Conservation (phyloP, 2,329 filamentous ascomycete species). For the Microdochium nivale region DNA sequence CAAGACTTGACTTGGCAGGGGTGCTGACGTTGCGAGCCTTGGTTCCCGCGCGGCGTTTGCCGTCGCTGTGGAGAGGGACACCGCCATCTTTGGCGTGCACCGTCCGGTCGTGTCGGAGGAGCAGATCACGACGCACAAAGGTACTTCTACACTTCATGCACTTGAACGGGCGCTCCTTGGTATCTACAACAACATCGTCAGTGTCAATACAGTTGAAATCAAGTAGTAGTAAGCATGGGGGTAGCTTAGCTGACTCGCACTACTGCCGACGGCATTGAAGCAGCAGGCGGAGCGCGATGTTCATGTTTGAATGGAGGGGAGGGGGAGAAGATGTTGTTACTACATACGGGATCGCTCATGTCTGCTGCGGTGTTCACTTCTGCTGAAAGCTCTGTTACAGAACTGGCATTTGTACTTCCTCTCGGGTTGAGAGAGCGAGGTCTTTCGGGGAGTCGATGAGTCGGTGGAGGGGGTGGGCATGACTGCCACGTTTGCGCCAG, state of each 20-base stretch:
- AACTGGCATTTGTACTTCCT: constrained; percentile 99
- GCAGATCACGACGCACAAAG: constrained; percentile 92
- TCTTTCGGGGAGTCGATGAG: constrained; percentile 67
- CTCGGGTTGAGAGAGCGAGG: constrained; percentile 65
- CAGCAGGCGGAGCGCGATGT: constrained; percentile 14
- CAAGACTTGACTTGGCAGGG: constrained; percentile 69
- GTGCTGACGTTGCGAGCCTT: constrained; percentile 56
- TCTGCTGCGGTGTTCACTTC: constrained; percentile 92
- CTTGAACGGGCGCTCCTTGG: constrained; percentile 97
- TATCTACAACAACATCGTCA: constrained; percentile 53
- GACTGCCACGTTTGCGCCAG: constrained; percentile 60
- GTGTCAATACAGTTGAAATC: constrained; percentile 2
- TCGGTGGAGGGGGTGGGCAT: constrained; percentile 50
- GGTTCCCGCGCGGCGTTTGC: constrained; percentile 70
- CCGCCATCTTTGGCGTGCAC: constrained; percentile 98
- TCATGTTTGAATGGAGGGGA: constrained; percentile 6
- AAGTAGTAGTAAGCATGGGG: constrained; percentile 9
- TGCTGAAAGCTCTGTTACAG: constrained; percentile 93
- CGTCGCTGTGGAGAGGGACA: constrained; percentile 85
- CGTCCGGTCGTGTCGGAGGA: constrained; percentile 94
- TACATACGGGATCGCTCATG: constrained; percentile 97
- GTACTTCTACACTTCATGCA: constrained; percentile 97
- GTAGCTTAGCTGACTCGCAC: constrained; percentile 5
- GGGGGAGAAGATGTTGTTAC: constrained; percentile 6
- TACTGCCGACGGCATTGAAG: constrained; percentile 5